A percentile compares a stretch with the other conserved stretches of the same genome.
Evolutionary conservation across 2,329 filamentous ascomycete genomes (phyloP).

Genomic region (Esteya vermicola): DNA sequence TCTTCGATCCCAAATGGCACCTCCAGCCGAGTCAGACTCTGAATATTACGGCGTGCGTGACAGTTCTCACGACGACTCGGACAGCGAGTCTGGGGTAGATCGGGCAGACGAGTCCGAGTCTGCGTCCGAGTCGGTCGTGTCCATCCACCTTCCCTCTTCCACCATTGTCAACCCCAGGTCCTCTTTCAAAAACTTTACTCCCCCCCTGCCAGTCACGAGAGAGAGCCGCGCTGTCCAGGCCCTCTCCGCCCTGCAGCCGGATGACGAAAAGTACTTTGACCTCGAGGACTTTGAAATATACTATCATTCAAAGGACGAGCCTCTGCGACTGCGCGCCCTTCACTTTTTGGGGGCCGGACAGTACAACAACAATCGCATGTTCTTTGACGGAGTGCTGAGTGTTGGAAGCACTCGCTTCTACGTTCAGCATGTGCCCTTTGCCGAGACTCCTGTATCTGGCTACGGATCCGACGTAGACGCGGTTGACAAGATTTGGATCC

Average conservation of each 20-base stretch:
- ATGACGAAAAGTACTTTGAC: slow-evolving; percentile 38
- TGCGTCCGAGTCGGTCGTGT: no score
- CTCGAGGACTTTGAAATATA: slow-evolving; percentile 48
- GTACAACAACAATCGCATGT: slow-evolving; percentile 23
- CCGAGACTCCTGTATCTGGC: slow-evolving; percentile 47
- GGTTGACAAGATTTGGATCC: slow-evolving; percentile 48
- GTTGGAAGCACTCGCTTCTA: slow-evolving; percentile 26
- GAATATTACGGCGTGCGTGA: no score
- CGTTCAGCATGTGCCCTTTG: slow-evolving; percentile 42
- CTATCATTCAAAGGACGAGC: slow-evolving; percentile 19
- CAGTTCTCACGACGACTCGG: no score
- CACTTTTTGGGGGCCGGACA: slow-evolving; percentile 32
- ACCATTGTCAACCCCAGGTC: no score
- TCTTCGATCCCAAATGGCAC: no score
- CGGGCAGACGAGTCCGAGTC: no score
- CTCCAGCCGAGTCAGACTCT: no score
- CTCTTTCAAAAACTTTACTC: no score
- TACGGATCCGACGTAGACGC: slow-evolving; percentile 39
- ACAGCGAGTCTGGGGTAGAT: no score
- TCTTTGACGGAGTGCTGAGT: slow-evolving; percentile 47
- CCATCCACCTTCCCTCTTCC: no score
- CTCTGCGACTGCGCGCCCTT: slow-evolving; percentile 38
- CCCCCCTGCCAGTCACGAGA: background rate
- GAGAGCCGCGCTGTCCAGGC: no score
- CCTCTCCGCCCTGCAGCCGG: no score